Base-by-base conservation (phyloP, 2,329 filamentous ascomycete species). In the Colletotrichum godetiae region DNA sequence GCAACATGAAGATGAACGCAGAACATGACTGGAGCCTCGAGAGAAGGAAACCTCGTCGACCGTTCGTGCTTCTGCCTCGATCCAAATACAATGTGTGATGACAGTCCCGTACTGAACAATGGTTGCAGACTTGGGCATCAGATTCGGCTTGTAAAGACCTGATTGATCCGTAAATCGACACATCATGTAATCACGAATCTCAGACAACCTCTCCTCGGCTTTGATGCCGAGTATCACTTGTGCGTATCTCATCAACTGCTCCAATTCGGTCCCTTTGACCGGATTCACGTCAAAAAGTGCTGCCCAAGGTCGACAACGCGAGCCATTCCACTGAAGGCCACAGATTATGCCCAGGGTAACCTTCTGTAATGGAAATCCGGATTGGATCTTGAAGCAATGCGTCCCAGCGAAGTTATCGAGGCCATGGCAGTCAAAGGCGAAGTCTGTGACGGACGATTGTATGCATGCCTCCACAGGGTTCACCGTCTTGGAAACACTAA, bases 271-370 rank as follows among this genome's bases (percentile, higher is more conserved):
- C 19, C 29, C n/a, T 12, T 19, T 19, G 8, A 27, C n/a, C 22
- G 8, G 24, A 2, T 56, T 11, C 31, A 24, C 33, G 24, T 55
- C 62, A 13, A 55, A 56, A 24, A 56, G 8, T 19, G 49, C 62
- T 3, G 33, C 49, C 49, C 62, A 56, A 5, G 62, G 49, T 31
- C 46, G 35, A 22, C 37, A 63, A 12, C 24, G 35, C 24, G 37
- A 31, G 5, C 60, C 60, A 49, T 63, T 29, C 60, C 60, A 63
- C 42, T 63, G 61, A 5, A 64, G 15, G 8, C 61, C 49, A 42
- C 29, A 64, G 13, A 55, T 13, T 8, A 64, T 35, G 12, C n/a
- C 61, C 11, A 64, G n/a, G 29, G 19, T 52, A n/a, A 35, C 27
- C 8, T 35, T 22, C 29, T 55, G 29, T 4, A 53, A 8, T 6